phyloP scores from a whole-genome alignment of 768 basidiomycete species.

The Ramaria sp. region DNA sequence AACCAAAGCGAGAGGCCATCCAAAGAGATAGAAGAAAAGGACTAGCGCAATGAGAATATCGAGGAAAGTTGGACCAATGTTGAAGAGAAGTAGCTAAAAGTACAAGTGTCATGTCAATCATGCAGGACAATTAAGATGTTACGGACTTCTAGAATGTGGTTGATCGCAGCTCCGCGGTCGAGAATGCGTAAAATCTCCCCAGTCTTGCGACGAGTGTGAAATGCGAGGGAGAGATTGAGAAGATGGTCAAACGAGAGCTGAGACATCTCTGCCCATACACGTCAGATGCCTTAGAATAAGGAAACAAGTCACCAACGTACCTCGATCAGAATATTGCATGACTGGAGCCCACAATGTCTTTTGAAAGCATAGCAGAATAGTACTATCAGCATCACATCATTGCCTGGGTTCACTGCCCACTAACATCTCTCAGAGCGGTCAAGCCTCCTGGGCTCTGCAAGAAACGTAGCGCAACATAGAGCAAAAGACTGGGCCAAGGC shows the following conservation, averaged over 20 bases:
- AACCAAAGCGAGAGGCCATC: constrained; percentile 55
- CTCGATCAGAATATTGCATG: constrained; percentile 78
- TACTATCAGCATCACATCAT: constrained; percentile 16
- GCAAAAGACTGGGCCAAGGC: constrained; percentile 59
- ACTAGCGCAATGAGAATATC: constrained; percentile 67
- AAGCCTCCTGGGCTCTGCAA: constrained; percentile 72
- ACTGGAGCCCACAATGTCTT: constrained; percentile 78
- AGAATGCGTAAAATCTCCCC: constrained; percentile 78
- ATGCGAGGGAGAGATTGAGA: constrained; percentile 75
- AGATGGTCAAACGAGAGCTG: constrained; percentile 79
- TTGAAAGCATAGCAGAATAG: neutral
- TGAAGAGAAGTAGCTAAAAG: constrained; percentile 70
- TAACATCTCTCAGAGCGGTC: constrained; percentile 50
- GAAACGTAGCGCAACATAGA: constrained; percentile 62
- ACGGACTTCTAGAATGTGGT: constrained; percentile 57
- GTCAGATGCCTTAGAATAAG: neutral
- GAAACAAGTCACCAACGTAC: constrained; percentile 20
- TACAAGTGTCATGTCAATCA: neutral
- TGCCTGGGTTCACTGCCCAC: constrained; percentile 8
- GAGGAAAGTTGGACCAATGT: constrained; percentile 69
- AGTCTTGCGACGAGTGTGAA: constrained; percentile 74
- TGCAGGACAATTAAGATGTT: neutral
- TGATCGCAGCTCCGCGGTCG: constrained; percentile 79
- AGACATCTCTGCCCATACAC: constrained; percentile 58
- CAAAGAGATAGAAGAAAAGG: constrained; percentile 51